Conservation (phyloP, 768 basidiomycete species). For the Kwoniella mangroviensis region DNA sequence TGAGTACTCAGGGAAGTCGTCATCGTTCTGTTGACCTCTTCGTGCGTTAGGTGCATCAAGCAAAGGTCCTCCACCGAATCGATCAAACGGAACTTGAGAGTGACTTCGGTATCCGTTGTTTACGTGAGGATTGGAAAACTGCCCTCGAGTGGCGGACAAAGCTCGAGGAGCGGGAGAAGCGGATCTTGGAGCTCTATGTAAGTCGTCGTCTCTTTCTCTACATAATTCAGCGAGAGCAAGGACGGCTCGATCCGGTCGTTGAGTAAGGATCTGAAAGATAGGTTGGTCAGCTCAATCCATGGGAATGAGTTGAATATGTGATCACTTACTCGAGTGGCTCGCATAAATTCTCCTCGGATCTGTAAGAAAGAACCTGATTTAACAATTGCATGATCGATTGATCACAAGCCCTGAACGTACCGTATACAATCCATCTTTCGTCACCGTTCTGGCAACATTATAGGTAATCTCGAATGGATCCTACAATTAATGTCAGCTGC, state of each 20-base stretch:
- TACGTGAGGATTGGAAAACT: conserved; percentile 35
- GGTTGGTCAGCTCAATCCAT: conserved; percentile 12
- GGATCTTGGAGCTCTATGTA: conserved; percentile 58
- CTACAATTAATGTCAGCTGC: conserved; percentile 59
- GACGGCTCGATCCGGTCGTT: conserved; percentile 78
- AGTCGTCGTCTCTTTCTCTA: conserved; percentile 73
- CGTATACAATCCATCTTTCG: conserved; percentile 92
- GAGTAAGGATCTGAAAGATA: conserved; percentile 68
- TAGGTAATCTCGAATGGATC: conserved; percentile 97
- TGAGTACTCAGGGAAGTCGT: conserved; percentile 33
- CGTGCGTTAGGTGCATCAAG: conserved; percentile 37
- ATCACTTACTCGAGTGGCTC: conserved; percentile 66
- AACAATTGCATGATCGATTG: background rate
- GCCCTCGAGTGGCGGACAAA: conserved; percentile 40
- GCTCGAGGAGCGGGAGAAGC: conserved; percentile 53
- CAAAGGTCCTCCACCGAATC: conserved; percentile 32
- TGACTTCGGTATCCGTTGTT: conserved; percentile 49
- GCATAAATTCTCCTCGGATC: conserved; percentile 99
- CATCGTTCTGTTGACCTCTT: conserved; percentile 42
- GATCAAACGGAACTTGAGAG: conserved; percentile 52
- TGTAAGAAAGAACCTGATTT: conserved; percentile 52
- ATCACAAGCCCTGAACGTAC: conserved; percentile 61
- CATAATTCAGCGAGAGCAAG: conserved; percentile 85
- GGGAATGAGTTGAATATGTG: background rate
- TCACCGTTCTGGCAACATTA: conserved; percentile 95